These are phyloP conservation scores for Fraxinus latifolia DNA, from an alignment of 305 asterid genomes.

Conservation along the genomic window DNA sequence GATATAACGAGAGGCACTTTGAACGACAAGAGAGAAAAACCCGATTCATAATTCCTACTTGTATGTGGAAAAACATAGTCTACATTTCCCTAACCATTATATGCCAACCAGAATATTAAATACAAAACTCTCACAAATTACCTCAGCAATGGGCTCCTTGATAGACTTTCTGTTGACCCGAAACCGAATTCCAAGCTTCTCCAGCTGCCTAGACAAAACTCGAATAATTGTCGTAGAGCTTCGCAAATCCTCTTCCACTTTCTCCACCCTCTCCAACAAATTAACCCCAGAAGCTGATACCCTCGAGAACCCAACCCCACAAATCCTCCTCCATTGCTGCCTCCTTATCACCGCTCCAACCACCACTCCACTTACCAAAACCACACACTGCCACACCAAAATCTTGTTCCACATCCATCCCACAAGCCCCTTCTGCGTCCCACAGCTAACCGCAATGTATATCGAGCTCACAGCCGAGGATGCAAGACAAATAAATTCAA, in stretches of 20 bases:
- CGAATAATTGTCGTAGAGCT: slow-evolving; percentile 52
- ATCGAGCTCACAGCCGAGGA: slow-evolving; percentile 53
- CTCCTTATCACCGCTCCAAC: slow-evolving; percentile 68
- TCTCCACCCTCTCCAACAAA: slow-evolving; percentile 71
- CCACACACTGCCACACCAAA: slow-evolving; percentile 64
- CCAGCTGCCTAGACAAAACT: slow-evolving; percentile 69
- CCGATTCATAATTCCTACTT: background rate
- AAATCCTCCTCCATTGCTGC: slow-evolving; percentile 79
- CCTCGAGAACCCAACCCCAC: slow-evolving; percentile 39
- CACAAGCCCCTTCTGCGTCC: slow-evolving; percentile 33
- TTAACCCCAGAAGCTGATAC: slow-evolving; percentile 32
- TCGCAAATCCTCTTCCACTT: slow-evolving; percentile 66
- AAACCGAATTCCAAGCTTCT: slow-evolving; percentile 57
- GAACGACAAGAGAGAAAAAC: background rate
- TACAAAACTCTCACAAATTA: slow-evolving; percentile 14
- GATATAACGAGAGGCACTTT: background rate
- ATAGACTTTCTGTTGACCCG: slow-evolving; percentile 40
- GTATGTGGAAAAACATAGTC: no score
- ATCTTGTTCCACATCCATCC: slow-evolving; percentile 43
- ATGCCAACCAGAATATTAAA: slow-evolving; percentile 1
- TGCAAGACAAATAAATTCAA: slow-evolving; percentile 57
- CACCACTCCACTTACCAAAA: slow-evolving; percentile 46
- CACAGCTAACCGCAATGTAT: slow-evolving; percentile 39
- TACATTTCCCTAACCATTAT: slow-evolving; percentile 4
- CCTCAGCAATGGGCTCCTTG: slow-evolving; percentile 59